Percentiles rank a stretch among this genome's conserved stretches.
Evolutionary conservation across 306 rosid genomes (phyloP).

Genomic region (Casuarina cunninghamiana): DNA sequence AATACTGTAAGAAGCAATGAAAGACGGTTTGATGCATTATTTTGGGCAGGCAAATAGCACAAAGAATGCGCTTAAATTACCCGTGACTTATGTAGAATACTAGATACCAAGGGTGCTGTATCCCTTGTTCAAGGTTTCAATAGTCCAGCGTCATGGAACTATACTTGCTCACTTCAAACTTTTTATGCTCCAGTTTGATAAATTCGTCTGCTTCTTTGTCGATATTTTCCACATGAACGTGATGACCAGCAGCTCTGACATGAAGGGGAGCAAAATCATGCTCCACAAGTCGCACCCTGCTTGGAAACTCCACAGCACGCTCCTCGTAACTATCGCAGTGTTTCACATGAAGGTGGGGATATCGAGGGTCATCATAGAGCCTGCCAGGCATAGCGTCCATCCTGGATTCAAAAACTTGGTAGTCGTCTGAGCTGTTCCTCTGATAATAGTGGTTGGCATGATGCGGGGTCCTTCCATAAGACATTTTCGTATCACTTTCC

Average conservation of each 20-base stretch:
- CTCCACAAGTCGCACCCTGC: not conserved
- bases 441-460: conserved; percentile 8
- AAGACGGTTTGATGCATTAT: conserved; percentile 8
- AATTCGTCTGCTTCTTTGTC: conserved; percentile 66
- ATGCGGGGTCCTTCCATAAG: not conserved
- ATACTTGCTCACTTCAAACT: conserved; percentile 34
- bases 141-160: conserved; percentile 9
- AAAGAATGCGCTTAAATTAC: not conserved
- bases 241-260: conserved; percentile 15
- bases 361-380: not conserved
- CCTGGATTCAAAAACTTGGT: conserved; percentile 7
- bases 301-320: not conserved
- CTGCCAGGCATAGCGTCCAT: conserved; percentile 16
- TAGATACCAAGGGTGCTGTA: too few species aligned
- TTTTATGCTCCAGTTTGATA: conserved; percentile 53
- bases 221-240: not conserved
- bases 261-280: not conserved
- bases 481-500: conserved; percentile 16
- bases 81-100: not conserved
- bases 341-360: conserved; percentile 16
- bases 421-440: conserved; percentile 13
- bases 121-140: too few species aligned
- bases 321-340: conserved; percentile 25
- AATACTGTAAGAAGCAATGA: not conserved
- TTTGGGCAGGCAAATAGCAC: not conserved